Evolutionary conservation across 164 flowering plant genomes (phyloP), one percentile per base, ranked within the genome.

Genomic region (Vitis cinerea): DNA sequence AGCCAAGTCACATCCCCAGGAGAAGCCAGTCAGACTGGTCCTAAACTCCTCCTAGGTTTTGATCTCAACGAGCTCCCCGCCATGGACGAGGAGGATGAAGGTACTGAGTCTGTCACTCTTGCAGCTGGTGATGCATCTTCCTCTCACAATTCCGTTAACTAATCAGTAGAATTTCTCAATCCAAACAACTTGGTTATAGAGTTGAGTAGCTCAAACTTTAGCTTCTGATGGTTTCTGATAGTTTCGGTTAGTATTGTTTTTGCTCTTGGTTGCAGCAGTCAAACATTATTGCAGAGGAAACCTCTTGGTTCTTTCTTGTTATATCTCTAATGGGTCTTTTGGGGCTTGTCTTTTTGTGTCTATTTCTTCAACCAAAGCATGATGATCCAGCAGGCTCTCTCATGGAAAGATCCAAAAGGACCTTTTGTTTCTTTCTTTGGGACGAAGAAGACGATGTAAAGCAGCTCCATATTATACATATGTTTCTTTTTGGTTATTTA

Each of bases 11-110:
- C 58, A 0, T 31, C 54, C 2, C 56, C 50, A 1, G 81, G 70
- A 50, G 81, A 70, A 59, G 73, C 17, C 27, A 60, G 71, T 9
- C 55, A 64, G 49, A 65, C 49, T 1, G 30, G 62, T 30, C 50
- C 70, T 12, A 49, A 63, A 55, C 8, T 37, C 44, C 44, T 69
- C 11, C 27, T 70, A 5, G 64, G 78, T 44, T 81, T 89, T 49
- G 90, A 85, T 68, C 90, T 87, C 68, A 89, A 89, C 67, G 86
- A 83, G 80, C 79, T 72, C 50, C 86, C 89, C 0, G 37, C 68
- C 8, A 48, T 54, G 50, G 83, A 78, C 13, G 79, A 74, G 3
- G 76, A 73, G 17, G 73, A 56, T 4, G 48, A 44, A 29, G 19
- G 30, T n/a, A 10, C 61, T 59, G 61, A 59, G n/a, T n/a, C 19